A percentile compares a stretch with the other conserved stretches of the same genome.
Conservation (phyloP, 2,329 filamentous ascomycete genomes). For the Didymella pinodella region DNA sequence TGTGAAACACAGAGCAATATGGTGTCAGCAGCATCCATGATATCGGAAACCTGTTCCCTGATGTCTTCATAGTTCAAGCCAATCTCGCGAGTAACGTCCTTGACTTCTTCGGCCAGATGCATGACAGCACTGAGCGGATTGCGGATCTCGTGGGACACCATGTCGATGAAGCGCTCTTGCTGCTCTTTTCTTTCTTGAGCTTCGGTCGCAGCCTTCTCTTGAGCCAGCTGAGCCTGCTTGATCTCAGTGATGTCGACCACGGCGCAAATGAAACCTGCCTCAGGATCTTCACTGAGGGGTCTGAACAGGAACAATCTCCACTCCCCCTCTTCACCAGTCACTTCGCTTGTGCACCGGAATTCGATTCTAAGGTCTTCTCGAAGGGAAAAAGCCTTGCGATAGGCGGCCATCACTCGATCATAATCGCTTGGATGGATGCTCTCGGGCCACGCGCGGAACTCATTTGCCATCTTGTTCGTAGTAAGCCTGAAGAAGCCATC, state of each 20-base stretch:
- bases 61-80: slow-evolving; percentile 26
- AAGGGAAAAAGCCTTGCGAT: slow-evolving; percentile 52
- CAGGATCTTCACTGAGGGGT: slow-evolving; percentile 52
- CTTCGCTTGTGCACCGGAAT: slow-evolving; percentile 52
- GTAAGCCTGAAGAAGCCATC: slow-evolving; percentile 57
- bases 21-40: slow-evolving; percentile 48
- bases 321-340: slow-evolving; percentile 38
- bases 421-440: slow-evolving; percentile 57
- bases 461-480: slow-evolving; percentile 50
- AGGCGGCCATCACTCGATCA: slow-evolving; percentile 55
- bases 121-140: slow-evolving; percentile 52
- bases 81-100: slow-evolving; percentile 43
- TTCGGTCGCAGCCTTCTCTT: slow-evolving; percentile 54
- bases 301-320: slow-evolving; percentile 56
- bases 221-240: slow-evolving; percentile 53
- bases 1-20: slow-evolving; percentile 56
- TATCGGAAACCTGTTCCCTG: slow-evolving; percentile 37
- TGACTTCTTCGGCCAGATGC: slow-evolving; percentile 56
- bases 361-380: slow-evolving; percentile 53
- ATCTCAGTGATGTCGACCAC: slow-evolving; percentile 58
- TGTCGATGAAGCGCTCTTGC: slow-evolving; percentile 58
- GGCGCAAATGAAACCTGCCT: slow-evolving; percentile 57
- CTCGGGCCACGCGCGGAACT: slow-evolving; percentile 57
- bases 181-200: slow-evolving; percentile 56
- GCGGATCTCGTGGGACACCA: slow-evolving; percentile 54